Evolutionary conservation across 2,329 filamentous ascomycete species (phyloP), one percentile per base, ranked within the genome.

Genomic region (Cucurbitaria berberidis): DNA sequence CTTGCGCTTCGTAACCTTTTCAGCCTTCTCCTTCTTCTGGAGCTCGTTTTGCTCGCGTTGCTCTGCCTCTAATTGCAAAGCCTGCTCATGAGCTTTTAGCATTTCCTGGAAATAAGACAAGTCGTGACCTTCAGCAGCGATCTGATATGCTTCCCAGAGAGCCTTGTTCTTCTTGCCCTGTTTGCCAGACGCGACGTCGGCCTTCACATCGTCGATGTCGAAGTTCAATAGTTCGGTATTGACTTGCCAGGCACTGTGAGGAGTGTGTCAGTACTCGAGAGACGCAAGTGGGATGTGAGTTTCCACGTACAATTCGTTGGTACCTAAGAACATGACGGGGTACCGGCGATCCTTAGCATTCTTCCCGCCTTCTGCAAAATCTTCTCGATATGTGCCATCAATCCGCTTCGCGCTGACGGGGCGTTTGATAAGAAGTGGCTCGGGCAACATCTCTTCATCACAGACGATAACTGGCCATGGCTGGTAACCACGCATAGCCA

Each of bases 401-500:
- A 85, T 79, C 53, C 89, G 86, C 65, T 86, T 87, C 19, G 93
- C 92, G 39, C 91, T 92, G 47, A 96, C 90, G 8, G 93, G 95
- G 56, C 95, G 89, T 40, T 84, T 85, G 67, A 84, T 89, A 48
- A 96, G 78, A 21, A 99, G 84, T 13, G 83, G 86, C 52, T 87
- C 82, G 2, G 95, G 93, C 18, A 99, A 86, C 88, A 99, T 98
- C 57, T 89, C 87, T 75, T 99, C 93, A 72, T 96, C 92, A 74
- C 91, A 95, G 66, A 99, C 86, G 71, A 99, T 90, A 48, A 91
- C 89, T 15, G 95, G 95, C 95, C 95, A 99, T 34, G 91, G 88
- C 27, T 95, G 91, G 76, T 91, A 96, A 55, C 93, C 95, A 82
- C 96, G 96, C 76, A 99, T 87, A 75, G 93, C 90, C 60, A 96